Percentiles rank a stretch among this genome's conserved stretches.
phyloP scores from a whole-genome alignment of 768 basidiomycete species.

The Strobilomyces dryophilus region DNA sequence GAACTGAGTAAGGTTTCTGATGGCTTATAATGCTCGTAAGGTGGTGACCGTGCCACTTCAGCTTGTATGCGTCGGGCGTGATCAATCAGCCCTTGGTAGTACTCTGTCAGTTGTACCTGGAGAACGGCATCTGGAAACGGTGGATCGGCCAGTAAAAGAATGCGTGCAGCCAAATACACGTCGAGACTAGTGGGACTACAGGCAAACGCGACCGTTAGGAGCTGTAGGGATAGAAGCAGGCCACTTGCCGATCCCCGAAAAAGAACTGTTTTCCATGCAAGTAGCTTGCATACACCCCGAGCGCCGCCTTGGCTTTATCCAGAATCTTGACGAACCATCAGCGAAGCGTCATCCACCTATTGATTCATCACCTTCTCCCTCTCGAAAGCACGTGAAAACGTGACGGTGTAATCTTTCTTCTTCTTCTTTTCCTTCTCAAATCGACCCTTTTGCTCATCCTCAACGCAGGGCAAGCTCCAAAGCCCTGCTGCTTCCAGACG shows the following conservation, averaged over 20 bases:
- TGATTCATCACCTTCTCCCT: slow-evolving; percentile 42
- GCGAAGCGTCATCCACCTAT: not conserved
- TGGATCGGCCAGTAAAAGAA: slow-evolving; percentile 54
- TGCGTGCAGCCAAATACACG: slow-evolving; percentile 61
- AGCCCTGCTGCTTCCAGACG: slow-evolving; percentile 62
- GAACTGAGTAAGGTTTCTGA: slow-evolving; percentile 32
- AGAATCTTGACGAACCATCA: slow-evolving; percentile 42
- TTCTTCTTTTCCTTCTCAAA: slow-evolving; percentile 34
- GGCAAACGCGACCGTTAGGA: not conserved
- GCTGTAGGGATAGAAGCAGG: not conserved
- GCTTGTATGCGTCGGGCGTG: slow-evolving; percentile 54
- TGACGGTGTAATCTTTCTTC: slow-evolving; percentile 33
- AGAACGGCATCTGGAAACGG: slow-evolving; percentile 61
- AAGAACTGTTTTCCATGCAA: slow-evolving; percentile 50
- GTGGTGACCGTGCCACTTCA: slow-evolving; percentile 26
- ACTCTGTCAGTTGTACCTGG: slow-evolving; percentile 47
- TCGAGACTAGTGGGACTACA: slow-evolving; percentile 62
- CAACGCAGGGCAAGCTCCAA: slow-evolving; percentile 45
- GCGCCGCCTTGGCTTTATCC: slow-evolving; percentile 51
- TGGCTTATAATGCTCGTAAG: slow-evolving; percentile 15
- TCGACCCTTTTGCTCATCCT: slow-evolving; percentile 37
- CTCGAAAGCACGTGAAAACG: slow-evolving; percentile 54
- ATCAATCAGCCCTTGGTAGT: slow-evolving; percentile 52
- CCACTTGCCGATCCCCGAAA: slow-evolving; percentile 44
- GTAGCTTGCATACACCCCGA: slow-evolving; percentile 57